phyloP scores from a whole-genome alignment of 2,329 filamentous ascomycete species.

The Cladosporium sp. region DNA sequence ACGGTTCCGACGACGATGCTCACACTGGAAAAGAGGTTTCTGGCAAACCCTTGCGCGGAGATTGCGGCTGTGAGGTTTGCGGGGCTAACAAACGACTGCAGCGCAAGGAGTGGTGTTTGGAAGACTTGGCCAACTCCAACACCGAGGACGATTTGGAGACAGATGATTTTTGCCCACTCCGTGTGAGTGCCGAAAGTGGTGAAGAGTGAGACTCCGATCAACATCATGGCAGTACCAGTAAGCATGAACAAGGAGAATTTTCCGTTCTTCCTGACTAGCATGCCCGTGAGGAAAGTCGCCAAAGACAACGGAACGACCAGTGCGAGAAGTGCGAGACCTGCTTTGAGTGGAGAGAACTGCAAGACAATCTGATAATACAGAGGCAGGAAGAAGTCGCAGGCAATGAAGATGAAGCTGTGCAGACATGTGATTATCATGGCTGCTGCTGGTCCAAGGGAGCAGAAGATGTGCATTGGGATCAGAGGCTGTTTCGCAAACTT shows the following conservation, averaged over 20 bases:
- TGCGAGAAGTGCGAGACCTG: slow-evolving; percentile 49
- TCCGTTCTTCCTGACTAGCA: slow-evolving; percentile 48
- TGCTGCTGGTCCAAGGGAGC: slow-evolving; percentile 63
- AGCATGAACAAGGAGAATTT: slow-evolving; percentile 55
- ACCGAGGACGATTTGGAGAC: slow-evolving; percentile 63
- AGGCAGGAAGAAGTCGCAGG: slow-evolving; percentile 75
- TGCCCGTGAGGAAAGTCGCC: slow-evolving; percentile 36
- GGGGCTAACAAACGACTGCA: slow-evolving; percentile 52
- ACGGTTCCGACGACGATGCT: slow-evolving; percentile 15
- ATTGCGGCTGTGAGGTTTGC: slow-evolving; percentile 3
- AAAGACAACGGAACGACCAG: slow-evolving; percentile 37
- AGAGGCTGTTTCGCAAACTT: slow-evolving; percentile 68
- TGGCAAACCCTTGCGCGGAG: slow-evolving; percentile 6
- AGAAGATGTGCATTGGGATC: slow-evolving; percentile 73
- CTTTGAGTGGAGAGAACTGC: slow-evolving; percentile 56
- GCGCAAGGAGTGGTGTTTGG: slow-evolving; percentile 66
- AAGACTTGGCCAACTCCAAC: slow-evolving; percentile 68
- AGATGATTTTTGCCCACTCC: slow-evolving; percentile 41
- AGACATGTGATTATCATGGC: slow-evolving; percentile 67
- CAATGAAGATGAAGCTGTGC: slow-evolving; percentile 77
- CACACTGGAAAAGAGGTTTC: slow-evolving; percentile 11
- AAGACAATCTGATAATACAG: slow-evolving; percentile 81
- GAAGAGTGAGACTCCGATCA: slow-evolving; percentile 42
- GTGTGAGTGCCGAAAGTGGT: slow-evolving; percentile 37
- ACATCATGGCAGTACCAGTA: slow-evolving; percentile 39